Evolutionary conservation across 139 green algal species (phyloP).

Genomic region (Spirogloea muscicola): DNA sequence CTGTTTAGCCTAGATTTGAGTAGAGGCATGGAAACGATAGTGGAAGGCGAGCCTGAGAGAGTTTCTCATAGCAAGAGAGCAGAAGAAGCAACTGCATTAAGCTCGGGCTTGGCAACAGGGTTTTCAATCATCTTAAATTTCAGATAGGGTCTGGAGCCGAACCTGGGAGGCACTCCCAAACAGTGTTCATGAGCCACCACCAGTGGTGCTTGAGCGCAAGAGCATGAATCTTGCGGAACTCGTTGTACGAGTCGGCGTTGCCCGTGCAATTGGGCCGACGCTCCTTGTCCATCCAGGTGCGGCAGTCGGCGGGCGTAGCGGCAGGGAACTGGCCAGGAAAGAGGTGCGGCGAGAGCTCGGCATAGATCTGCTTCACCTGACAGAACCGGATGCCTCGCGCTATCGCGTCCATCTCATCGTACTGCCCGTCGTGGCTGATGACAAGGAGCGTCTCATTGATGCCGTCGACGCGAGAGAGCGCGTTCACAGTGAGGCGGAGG

Average conservation of each 20-base stretch:
- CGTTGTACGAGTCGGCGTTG: too few relatives aligned
- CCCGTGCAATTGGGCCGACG: too few relatives aligned
- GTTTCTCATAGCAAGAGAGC: too few relatives aligned
- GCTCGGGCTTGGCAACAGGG: too few relatives aligned
- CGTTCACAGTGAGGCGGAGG: constrained; percentile 12
- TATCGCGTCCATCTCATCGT: constrained; percentile 21
- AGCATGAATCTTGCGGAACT: too few relatives aligned
- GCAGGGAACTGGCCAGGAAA: constrained; percentile 16
- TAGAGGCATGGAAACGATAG: too few relatives aligned
- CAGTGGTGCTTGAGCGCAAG: too few relatives aligned
- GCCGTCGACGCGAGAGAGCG: constrained; percentile 14
- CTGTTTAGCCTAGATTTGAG: too few relatives aligned
- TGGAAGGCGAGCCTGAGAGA: too few relatives aligned
- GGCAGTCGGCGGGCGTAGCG: constrained; percentile 24
- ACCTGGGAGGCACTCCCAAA: constrained; percentile 31
- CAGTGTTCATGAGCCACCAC: constrained; percentile 46
- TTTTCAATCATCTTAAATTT: too few relatives aligned
- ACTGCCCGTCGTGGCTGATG: constrained; percentile 38
- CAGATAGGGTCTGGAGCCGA: too few relatives aligned
- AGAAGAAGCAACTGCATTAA: too few relatives aligned
- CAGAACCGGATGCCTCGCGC: constrained; percentile 30
- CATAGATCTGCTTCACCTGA: constrained; percentile 45
- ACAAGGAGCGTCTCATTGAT: constrained; percentile 44
- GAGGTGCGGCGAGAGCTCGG: constrained; percentile 34
- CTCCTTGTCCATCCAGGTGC: neutral